These are phyloP conservation scores for Amanita exitialis DNA, from an alignment of 768 basidiomycete species.

Conservation along the genomic window DNA sequence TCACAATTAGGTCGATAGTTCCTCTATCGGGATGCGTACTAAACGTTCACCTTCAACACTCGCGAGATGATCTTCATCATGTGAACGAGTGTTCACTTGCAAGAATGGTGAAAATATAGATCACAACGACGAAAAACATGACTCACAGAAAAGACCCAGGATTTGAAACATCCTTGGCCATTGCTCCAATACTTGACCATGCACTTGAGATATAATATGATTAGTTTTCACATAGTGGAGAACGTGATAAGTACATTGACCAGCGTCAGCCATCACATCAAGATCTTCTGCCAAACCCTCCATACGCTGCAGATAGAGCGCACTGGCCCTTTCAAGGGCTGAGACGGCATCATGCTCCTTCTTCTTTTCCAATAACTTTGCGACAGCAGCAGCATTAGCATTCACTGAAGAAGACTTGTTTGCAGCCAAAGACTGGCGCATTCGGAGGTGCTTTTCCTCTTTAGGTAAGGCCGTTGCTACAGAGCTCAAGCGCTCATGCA, in stretches of 20 bases:
- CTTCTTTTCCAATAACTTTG: constrained; percentile 66
- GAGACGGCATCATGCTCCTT: constrained; percentile 71
- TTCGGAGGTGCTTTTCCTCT: constrained; percentile 11
- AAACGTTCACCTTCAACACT: constrained; percentile 42
- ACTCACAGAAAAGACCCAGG: constrained; percentile 57
- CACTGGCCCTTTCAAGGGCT: constrained; percentile 57
- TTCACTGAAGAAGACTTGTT: constrained; percentile 34
- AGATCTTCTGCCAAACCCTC: constrained; percentile 63
- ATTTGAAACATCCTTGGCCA: constrained; percentile 83
- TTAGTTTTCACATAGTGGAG: background rate
- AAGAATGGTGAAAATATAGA: background rate
- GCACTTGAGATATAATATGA: constrained; percentile 25
- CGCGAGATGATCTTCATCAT: background rate
- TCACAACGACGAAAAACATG: background rate
- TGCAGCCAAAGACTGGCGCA: constrained; percentile 49
- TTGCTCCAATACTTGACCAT: constrained; percentile 68
- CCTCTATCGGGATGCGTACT: constrained; percentile 68
- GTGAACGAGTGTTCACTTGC: background rate
- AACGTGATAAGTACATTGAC: constrained; percentile 36
- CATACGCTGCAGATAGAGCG: constrained; percentile 56
- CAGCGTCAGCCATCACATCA: constrained; percentile 70
- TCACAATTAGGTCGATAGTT: constrained; percentile 23
- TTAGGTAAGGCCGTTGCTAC: background rate
- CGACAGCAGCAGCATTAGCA: constrained; percentile 32
- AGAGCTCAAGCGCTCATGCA: background rate